Percentiles rank a stretch among this genome's conserved stretches.
Evolutionary conservation across 2,329 filamentous ascomycete genomes (phyloP).

Genomic region (Drechslerella dactyloides): DNA sequence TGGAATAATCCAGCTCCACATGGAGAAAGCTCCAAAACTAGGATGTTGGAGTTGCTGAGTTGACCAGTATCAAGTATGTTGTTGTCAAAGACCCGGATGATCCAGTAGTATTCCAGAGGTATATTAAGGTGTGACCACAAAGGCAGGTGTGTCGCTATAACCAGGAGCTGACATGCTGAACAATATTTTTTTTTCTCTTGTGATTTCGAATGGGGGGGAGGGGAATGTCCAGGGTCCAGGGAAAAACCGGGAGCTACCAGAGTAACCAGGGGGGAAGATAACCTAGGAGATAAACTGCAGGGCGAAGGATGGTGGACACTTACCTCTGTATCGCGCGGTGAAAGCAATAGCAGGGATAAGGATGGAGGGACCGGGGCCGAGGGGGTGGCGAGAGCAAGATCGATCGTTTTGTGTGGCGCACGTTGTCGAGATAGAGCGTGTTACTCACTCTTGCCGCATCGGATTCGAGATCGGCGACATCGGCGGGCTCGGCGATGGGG

Average conservation of each 20-base stretch:
- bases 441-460: slow-evolving; percentile 39
- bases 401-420: slow-evolving; percentile 5
- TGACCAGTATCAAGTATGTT: neutral
- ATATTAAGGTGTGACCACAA: neutral
- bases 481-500: slow-evolving; percentile 44
- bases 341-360: slow-evolving; percentile 47
- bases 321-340: slow-evolving; percentile 47
- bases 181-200: neutral
- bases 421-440: neutral
- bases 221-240: slow-evolving; percentile 4
- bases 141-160: neutral
- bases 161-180: slow-evolving; percentile 6
- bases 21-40: neutral
- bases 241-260: slow-evolving; percentile 26
- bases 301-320: slow-evolving; percentile 26
- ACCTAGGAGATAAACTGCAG: slow-evolving; percentile 28
- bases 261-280: slow-evolving; percentile 4
- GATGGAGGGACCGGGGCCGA: slow-evolving; percentile 9
- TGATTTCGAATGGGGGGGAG: neutral
- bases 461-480: slow-evolving; percentile 26
- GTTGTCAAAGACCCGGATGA: neutral
- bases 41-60: neutral
- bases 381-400: slow-evolving; percentile 8
- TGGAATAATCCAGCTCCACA: neutral
- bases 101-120: neutral